Evolutionary conservation across 768 basidiomycete species (phyloP).

Genomic region (Podaxis mareebaensis): DNA sequence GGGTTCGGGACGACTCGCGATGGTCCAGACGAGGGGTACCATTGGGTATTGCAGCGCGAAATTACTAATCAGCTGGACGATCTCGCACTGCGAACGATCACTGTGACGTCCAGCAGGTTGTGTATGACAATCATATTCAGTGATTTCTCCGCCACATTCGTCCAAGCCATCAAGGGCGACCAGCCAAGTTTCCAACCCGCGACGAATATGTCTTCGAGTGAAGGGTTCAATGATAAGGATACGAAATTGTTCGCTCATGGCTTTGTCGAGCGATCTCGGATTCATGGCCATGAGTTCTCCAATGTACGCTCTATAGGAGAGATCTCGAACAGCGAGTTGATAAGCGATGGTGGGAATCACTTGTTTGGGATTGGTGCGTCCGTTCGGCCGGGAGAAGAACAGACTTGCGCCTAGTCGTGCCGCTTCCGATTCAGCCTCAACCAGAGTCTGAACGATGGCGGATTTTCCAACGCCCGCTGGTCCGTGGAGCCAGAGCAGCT

Average conservation of each 20-base stretch:
- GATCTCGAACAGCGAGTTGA: constrained; percentile 19
- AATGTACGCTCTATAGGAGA: constrained; percentile 10
- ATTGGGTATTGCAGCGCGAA: not conserved
- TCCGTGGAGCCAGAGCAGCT: constrained; percentile 23
- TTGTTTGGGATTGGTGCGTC: constrained; percentile 1
- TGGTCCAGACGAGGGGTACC: constrained; percentile 23
- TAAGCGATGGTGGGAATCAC: constrained; percentile 24
- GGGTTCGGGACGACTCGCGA: constrained; percentile 29
- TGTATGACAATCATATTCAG: not conserved
- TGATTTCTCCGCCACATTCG: constrained; percentile 20
- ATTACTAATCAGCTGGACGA: constrained; percentile 19
- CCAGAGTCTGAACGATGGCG: constrained; percentile 30
- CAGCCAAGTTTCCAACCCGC: not conserved
- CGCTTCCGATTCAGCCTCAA: constrained; percentile 18
- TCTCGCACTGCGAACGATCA: constrained; percentile 12
- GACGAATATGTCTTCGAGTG: not conserved
- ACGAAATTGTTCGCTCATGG: constrained; percentile 13
- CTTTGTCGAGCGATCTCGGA: constrained; percentile 15
- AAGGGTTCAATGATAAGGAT: constrained; percentile 19
- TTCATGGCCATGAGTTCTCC: constrained; percentile 4
- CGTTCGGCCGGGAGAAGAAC: constrained; percentile 21
- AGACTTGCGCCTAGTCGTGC: constrained; percentile 20
- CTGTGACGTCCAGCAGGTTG: not conserved
- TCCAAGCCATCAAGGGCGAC: constrained; percentile 28
- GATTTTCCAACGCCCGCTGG: constrained; percentile 29